Base-by-base conservation (phyloP, 441 rosid genomes). In the Rhodomyrtus psidioides region DNA sequence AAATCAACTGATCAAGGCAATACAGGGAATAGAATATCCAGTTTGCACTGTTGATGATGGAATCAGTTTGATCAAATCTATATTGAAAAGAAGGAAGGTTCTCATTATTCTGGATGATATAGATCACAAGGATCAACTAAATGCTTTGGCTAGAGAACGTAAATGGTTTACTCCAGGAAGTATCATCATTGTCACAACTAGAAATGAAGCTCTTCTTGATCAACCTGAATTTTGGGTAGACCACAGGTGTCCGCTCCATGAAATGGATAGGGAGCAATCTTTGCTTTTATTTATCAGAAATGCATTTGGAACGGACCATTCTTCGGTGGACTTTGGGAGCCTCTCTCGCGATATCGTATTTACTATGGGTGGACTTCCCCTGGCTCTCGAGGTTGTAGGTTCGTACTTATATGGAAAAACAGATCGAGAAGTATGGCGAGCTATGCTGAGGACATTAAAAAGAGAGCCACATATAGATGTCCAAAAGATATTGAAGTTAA, bases 261-360 rank as follows among this genome's bases (percentile, higher is more conserved):
- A 16, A 15, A 0, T 60, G 42, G 21, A 60, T 28, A 0, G 0
- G 6, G 1, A 0, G 23, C 10, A 4, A 1, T 8, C 74, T 28
- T 3, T 60, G 74, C 74, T 28, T 15, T 1, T 60, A 4, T 60
- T 60, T 7, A 27, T 7, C 0, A 60, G 3, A 2, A 5, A 27
- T 1, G 74, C 74, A 3, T 60, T 60, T 60, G 2, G 2, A 14
- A 28, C 0, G 6, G 42, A 60, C 12, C 5, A 27, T 28, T n/a
- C 34, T 27, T 30, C 0, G 1, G 3, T 0, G 19, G 34, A 6
- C 2, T 59, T 59, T 59, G 19, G 13, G 5, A 7, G 34, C 7
- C n/a, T 59, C 15, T 59, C 65, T 59, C 2, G 9, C 13, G 34
- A 59, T 7, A 60, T 60, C 0, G 1, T 60, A 60, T 60, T 10